A percentile compares a stretch with the other conserved stretches of the same genome.
phyloP scores from a whole-genome alignment of 352 stramenopile species.

The Globisporangium spiculum region DNA sequence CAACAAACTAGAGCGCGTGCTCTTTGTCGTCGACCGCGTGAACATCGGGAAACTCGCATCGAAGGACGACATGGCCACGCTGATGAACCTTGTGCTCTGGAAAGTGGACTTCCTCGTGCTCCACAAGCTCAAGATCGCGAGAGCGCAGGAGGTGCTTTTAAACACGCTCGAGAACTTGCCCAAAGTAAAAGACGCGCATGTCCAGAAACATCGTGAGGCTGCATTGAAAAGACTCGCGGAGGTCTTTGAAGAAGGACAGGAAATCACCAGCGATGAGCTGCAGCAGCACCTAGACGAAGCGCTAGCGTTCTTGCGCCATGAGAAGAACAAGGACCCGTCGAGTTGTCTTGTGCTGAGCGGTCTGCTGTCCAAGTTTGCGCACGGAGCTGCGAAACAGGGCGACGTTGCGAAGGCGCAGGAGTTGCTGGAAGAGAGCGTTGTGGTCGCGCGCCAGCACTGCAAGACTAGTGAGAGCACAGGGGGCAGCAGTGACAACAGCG shows the following conservation, averaged over 20 bases:
- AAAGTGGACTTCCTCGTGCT: slow-evolving; percentile 38
- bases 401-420: slow-evolving; percentile 28
- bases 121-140: not conserved
- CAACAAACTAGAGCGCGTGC: slow-evolving; percentile 31
- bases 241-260: slow-evolving; percentile 19
- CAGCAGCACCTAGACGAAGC: slow-evolving; percentile 30
- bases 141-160: slow-evolving; percentile 28
- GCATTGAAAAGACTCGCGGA: slow-evolving; percentile 27
- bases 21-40: slow-evolving; percentile 37
- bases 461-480: slow-evolving; percentile 3
- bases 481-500: slow-evolving; percentile 10
- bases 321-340: slow-evolving; percentile 17
- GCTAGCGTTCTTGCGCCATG: slow-evolving; percentile 21
- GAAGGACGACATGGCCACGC: slow-evolving; percentile 28
- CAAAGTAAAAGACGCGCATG: not conserved
- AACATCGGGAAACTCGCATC: slow-evolving; percentile 32
- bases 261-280: slow-evolving; percentile 24
- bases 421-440: slow-evolving; percentile 32
- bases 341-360: slow-evolving; percentile 15
- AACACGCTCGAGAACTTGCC: slow-evolving; percentile 27
- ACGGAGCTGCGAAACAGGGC: slow-evolving; percentile 25
- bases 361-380: slow-evolving; percentile 32
- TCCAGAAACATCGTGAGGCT: slow-evolving; percentile 19
- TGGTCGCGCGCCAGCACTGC: slow-evolving; percentile 20
- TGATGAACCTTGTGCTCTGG: slow-evolving; percentile 36